Evolutionary conservation across 345 rosid species (phyloP), one percentile per base, ranked within the genome.

Genomic region (Eucalyptus erythrocorys): DNA sequence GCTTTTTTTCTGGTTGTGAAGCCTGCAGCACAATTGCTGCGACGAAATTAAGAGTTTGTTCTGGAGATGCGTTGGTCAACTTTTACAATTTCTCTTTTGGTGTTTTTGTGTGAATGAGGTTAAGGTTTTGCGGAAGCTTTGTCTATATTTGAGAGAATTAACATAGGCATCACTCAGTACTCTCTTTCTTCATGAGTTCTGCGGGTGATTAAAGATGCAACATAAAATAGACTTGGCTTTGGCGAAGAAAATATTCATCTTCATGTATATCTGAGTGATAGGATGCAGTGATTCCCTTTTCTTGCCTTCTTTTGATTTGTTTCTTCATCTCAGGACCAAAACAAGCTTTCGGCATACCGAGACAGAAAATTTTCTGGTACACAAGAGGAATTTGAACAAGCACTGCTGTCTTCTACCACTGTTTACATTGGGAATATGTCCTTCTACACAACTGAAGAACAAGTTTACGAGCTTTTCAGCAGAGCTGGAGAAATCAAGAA

Each of bases 401-500:
- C 98, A 8, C 92, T 98, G 64, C 91, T 86, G 88, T 86, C 93
- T 51, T 95, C 99, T n/a, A 87, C 93, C 1, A 98, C 99, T 68
- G 94, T 96, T 53, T 98, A 98, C 90, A 89, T 98, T 19, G 99
- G 99, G 51, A 98, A 98, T 91, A 96, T 97, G 94, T 98, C 99
- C 24, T 98, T 98, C 50, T 98, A 98, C 89, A 95, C 99, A 4
- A 98, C 99, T 4, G 99, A 98, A 89, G 99, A 98, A 91, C 99
- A 97, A 93, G 95, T 98, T 89, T 98, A 97, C 76, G 99, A 98
- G 95, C 98, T 98, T 30, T 98, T 98, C 92, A 87, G 99, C 12
- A 93, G 99, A 87, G 98, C 99, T 57, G 99, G 99, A 14, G 99
- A 98, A 86, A 91, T 97, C 50, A 98, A 98, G 95, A 98, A 96